Evolutionary conservation across 2,329 filamentous ascomycete genomes (phyloP).

Genomic region (Bisporella sp.): DNA sequence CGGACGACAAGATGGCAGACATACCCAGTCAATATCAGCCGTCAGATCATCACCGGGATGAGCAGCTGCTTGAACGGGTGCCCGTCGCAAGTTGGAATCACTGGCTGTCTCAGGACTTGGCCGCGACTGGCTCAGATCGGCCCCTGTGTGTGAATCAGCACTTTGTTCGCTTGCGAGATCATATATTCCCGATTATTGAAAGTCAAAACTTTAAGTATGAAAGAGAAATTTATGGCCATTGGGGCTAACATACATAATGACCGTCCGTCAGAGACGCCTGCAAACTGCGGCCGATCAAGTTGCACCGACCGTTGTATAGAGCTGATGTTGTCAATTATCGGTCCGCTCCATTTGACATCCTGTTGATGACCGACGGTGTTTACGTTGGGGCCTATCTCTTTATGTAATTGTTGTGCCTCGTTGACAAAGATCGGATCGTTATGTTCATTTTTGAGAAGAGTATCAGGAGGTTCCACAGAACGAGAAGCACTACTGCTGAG

Average conservation of each 20-base stretch:
- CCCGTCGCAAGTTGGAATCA: constrained; percentile 31
- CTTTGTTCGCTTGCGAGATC: neutral
- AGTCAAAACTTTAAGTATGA: neutral
- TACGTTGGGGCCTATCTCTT: neutral
- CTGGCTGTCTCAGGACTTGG: constrained; percentile 37
- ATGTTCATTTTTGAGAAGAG: neutral
- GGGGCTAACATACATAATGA: constrained; percentile 14
- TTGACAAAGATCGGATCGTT: neutral
- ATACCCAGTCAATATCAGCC: constrained; percentile 60
- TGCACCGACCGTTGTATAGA: neutral
- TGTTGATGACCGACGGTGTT: no score
- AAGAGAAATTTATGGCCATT: neutral
- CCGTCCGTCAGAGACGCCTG: constrained; percentile 41
- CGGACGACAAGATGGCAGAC: constrained; percentile 22
- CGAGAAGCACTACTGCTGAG: no score
- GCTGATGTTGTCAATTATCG: neutral
- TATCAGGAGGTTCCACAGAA: neutral
- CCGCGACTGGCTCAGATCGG: constrained; percentile 35
- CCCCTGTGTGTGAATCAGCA: constrained; percentile 1
- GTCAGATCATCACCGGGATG: constrained; percentile 28
- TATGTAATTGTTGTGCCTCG: neutral
- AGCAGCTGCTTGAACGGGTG: constrained; percentile 3
- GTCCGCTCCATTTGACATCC: neutral
- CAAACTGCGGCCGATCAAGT: constrained; percentile 30
- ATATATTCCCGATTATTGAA: neutral